Evolutionary conservation across 805 yeast species (phyloP), one percentile per base, ranked within the genome.

Genomic region (Myxozyma monticola): DNA sequence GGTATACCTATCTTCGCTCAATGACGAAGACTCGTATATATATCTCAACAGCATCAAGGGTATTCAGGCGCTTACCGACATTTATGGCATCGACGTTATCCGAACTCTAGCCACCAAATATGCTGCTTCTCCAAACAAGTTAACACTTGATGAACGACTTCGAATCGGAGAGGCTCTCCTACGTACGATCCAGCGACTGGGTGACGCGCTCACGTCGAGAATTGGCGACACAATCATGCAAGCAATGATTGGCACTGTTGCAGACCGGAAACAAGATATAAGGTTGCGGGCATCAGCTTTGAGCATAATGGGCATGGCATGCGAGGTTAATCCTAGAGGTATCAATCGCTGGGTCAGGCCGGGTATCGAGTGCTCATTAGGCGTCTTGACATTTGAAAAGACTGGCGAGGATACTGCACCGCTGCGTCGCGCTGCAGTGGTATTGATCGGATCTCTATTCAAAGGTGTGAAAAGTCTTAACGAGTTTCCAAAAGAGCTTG

Each of bases 21-120:
- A 76, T 40, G 95, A 88, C 59, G 74, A 80, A 0, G 99, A 91
- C 51, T 96, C 99, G 0, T 91, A 82, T 65, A 79, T 93, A 14
- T 93, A 88, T 64, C 65, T 93, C 47, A 91, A 88, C 62, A 85
- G 84, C 0, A 86, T 93, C 54, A 88, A 85, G 61, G 90, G 93
- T 0, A 67, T 93, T 22, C 83, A 81, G 37, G 72, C 77, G 14
- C 65, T 89, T 34, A 65, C 85, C n/a, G 78, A 71, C 31, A 62
- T 65, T 49, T 75, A 76, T 46, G 71, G 71, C 21, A 46, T 62
- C 0, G 43, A 77, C 1, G 64, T 68, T 1, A 62, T 68, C 2
- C 64, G 81, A 18, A 56, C 72, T 2, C 57, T 69, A 1, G 57
- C 76, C 3, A 80, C 77, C 54, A 57, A 60, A 9, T 68, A 71